phyloP scores from a whole-genome alignment of 78 protist genomes.

The Creolimax fragrantissima region DNA sequence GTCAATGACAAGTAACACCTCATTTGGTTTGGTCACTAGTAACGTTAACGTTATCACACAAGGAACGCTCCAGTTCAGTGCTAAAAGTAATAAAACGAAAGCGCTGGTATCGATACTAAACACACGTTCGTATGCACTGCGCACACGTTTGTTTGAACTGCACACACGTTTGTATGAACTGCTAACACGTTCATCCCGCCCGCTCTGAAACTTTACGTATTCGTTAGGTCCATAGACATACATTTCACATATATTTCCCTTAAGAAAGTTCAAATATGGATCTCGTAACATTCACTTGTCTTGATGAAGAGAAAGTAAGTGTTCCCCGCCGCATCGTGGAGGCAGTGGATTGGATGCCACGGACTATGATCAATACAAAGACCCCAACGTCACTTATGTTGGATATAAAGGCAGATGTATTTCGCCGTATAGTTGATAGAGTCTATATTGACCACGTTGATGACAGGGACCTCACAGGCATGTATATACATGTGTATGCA shows the following conservation, averaged over 20 bases:
- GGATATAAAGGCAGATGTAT: not conserved
- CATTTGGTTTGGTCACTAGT: no score
- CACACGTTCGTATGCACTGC: no score
- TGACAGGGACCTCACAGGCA: not conserved
- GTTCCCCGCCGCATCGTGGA: not conserved
- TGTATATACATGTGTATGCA: no score
- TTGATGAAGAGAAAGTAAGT: not conserved
- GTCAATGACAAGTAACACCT: no score
- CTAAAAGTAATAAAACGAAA: no score
- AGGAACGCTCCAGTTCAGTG: no score
- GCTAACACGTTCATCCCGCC: no score
- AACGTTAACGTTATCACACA: no score
- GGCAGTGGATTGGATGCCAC: not conserved
- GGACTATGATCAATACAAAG: not conserved
- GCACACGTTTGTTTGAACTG: no score
- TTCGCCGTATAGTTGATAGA: not conserved
- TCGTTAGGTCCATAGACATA: not conserved
- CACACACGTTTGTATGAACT: no score
- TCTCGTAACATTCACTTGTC: not conserved
- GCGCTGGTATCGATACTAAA: no score
- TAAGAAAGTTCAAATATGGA: not conserved
- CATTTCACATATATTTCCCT: not conserved
- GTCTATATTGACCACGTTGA: not conserved
- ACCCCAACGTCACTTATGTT: not conserved
- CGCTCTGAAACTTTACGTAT: no score